A percentile compares a stretch with the other conserved stretches of the same genome.
Evolutionary conservation across 2,329 filamentous ascomycete species (phyloP).

Genomic region (Triangularia verruculosa): DNA sequence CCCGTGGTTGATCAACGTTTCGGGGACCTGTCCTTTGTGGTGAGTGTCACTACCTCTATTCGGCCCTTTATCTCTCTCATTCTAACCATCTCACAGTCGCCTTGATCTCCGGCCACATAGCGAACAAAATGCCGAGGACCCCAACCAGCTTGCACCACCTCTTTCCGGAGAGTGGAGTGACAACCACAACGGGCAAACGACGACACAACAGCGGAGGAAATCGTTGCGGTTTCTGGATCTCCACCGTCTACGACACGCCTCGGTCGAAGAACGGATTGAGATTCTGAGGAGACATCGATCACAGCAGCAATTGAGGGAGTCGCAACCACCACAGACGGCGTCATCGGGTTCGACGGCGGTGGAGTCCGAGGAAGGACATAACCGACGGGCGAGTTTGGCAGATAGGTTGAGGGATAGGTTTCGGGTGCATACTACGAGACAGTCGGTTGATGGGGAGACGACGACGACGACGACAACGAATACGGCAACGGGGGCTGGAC

Average conservation of each 20-base stretch:
- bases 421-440: constrained; percentile 21
- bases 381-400: constrained; percentile 44
- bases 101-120: constrained; percentile 50
- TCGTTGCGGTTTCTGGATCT: constrained; percentile 55
- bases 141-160: constrained; percentile 39
- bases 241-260: constrained; percentile 55
- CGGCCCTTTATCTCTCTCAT: background rate
- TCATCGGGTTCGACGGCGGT: background rate
- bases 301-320: constrained; percentile 38
- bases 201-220: constrained; percentile 34
- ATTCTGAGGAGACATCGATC: constrained; percentile 50
- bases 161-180: constrained; percentile 36
- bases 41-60: constrained; percentile 38
- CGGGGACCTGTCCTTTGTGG: constrained; percentile 68
- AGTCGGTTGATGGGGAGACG: constrained; percentile 4
- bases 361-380: constrained; percentile 34
- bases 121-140: constrained; percentile 27
- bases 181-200: constrained; percentile 31
- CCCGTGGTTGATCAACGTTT: constrained; percentile 67
- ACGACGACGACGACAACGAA: background rate
- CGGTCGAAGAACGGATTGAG: constrained; percentile 60
- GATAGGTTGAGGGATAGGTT: constrained; percentile 53
- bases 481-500: background rate
- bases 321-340: constrained; percentile 33
- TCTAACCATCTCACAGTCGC: constrained; percentile 40